Evolutionary conservation across 1,139 yeast species (phyloP).

Genomic region (Pichia sp.): DNA sequence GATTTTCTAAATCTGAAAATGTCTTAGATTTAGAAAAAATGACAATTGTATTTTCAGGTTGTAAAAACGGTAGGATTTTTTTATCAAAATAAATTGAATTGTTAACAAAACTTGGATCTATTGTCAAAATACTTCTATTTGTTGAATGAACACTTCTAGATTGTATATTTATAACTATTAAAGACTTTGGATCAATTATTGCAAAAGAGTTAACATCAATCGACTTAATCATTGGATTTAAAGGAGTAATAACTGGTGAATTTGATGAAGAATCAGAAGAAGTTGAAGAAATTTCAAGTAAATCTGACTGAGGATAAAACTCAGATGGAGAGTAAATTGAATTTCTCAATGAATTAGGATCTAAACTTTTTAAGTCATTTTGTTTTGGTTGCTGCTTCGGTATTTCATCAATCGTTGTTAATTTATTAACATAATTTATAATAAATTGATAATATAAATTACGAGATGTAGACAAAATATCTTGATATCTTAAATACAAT

Average conservation of each 20-base stretch:
- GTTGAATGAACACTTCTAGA: constrained; percentile 4
- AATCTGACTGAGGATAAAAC: constrained; percentile 9
- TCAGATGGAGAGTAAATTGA: constrained; percentile 7
- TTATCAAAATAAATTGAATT: constrained; percentile 1
- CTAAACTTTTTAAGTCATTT: constrained; percentile 4
- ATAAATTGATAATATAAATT: constrained; percentile 1
- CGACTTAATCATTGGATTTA: background rate
- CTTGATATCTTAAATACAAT: constrained; percentile 4
- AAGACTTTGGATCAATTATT: background rate
- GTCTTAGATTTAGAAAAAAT: constrained; percentile 11
- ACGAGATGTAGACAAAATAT: constrained; percentile 2
- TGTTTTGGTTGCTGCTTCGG: background rate
- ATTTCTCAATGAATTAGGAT: constrained; percentile 3
- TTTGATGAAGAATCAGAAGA: background rate
- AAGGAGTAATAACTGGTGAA: background rate
- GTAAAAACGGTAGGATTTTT: constrained; percentile 5
- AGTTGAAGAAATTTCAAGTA: background rate
- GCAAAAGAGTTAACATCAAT: constrained; percentile 3
- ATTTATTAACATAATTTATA: background rate
- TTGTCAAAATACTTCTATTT: constrained; percentile 2
- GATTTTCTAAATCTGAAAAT: constrained; percentile 6
- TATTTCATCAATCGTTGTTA: constrained; percentile 1
- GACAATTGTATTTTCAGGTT: constrained; percentile 7
- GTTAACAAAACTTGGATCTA: constrained; percentile 4
- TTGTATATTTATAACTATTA: constrained; percentile 8